Conservation (phyloP, 306 rosid species). For the Dicorynia guianensis region DNA sequence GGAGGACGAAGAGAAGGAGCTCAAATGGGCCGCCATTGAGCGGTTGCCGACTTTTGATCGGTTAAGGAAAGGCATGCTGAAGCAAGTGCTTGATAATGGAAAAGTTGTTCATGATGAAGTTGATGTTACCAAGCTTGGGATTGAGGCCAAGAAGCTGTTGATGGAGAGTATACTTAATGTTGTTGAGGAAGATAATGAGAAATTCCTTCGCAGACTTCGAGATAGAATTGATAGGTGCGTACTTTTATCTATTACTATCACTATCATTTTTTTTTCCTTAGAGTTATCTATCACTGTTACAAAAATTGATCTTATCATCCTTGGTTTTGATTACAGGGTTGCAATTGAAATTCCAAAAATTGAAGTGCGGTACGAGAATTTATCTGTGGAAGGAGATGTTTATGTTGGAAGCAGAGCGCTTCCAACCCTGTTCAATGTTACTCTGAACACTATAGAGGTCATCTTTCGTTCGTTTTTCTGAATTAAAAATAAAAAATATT, state of each 20-base stretch:
- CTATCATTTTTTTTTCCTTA: not conserved
- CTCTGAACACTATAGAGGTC: conserved; percentile 74
- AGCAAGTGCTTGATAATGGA: conserved; percentile 64
- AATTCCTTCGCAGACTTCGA: conserved; percentile 59
- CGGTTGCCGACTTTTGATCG: conserved; percentile 81
- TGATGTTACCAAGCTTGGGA: conserved; percentile 67
- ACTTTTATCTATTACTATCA: not conserved
- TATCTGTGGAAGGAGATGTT: conserved; percentile 77
- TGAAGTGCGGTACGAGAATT: conserved; percentile 64
- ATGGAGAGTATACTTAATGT: conserved; percentile 67
- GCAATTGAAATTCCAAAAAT: conserved; percentile 77
- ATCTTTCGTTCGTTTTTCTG: not conserved
- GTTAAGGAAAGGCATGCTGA: conserved; percentile 68
- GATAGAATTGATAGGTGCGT: conserved; percentile 70
- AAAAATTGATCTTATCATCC: not conserved
- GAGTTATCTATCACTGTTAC: not conserved
- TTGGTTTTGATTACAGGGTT: conserved; percentile 50
- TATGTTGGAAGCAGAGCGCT: conserved; percentile 82
- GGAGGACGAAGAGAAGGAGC: conserved; percentile 68
- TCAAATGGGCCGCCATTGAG: conserved; percentile 86
- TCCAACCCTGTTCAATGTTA: conserved; percentile 67
- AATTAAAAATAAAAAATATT: too few relatives aligned
- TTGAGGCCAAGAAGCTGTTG: conserved; percentile 61
- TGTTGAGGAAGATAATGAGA: conserved; percentile 78
- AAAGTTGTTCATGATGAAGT: conserved; percentile 57